A percentile compares a stretch with the other conserved stretches of the same genome.
Evolutionary conservation across 1,284 basidiomycete species (phyloP).

Genomic region (Ceratobasidium sp.): DNA sequence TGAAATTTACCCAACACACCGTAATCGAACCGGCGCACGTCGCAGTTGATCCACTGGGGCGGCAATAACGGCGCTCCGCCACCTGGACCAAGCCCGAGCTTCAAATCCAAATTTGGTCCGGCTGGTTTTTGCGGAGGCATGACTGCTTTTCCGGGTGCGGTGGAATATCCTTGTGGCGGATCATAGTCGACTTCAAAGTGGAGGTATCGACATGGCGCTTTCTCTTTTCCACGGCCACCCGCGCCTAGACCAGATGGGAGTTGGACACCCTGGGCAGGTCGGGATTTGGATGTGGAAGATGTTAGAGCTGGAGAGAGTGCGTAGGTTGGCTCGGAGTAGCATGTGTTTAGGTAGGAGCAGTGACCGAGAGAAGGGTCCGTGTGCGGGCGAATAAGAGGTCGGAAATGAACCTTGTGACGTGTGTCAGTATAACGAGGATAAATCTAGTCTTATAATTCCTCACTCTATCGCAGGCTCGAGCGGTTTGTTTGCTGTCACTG

Average conservation of each 20-base stretch:
- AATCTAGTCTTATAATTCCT: background rate
- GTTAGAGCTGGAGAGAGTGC: slow-evolving; percentile 76
- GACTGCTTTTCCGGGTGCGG: slow-evolving; percentile 29
- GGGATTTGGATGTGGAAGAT: slow-evolving; percentile 68
- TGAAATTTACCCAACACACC: slow-evolving; percentile 96
- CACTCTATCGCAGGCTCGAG: slow-evolving; percentile 70
- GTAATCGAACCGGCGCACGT: slow-evolving; percentile 92
- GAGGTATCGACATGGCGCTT: slow-evolving; percentile 86
- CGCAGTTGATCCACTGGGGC: slow-evolving; percentile 98
- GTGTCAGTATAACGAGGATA: slow-evolving; percentile 41
- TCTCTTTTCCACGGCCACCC: slow-evolving; percentile 85
- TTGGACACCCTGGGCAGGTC: slow-evolving; percentile 61
- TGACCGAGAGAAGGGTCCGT: slow-evolving; percentile 90
- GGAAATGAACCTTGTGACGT: slow-evolving; percentile 73
- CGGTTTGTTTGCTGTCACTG: slow-evolving; percentile 26
- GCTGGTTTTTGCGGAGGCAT: slow-evolving; percentile 4
- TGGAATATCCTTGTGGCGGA: slow-evolving; percentile 41
- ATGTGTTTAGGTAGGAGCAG: slow-evolving; percentile 95
- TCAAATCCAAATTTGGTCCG: slow-evolving; percentile 57
- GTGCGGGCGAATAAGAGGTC: slow-evolving; percentile 87
- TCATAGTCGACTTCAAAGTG: slow-evolving; percentile 92
- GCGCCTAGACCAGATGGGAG: slow-evolving; percentile 83
- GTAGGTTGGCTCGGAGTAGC: slow-evolving; percentile 89
- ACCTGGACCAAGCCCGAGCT: slow-evolving; percentile 75
- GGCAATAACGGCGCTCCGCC: slow-evolving; percentile 64